Percentiles rank a stretch among this genome's conserved stretches.
Conservation (phyloP, 305 asterid genomes). For the Fraxinus dipetala region DNA sequence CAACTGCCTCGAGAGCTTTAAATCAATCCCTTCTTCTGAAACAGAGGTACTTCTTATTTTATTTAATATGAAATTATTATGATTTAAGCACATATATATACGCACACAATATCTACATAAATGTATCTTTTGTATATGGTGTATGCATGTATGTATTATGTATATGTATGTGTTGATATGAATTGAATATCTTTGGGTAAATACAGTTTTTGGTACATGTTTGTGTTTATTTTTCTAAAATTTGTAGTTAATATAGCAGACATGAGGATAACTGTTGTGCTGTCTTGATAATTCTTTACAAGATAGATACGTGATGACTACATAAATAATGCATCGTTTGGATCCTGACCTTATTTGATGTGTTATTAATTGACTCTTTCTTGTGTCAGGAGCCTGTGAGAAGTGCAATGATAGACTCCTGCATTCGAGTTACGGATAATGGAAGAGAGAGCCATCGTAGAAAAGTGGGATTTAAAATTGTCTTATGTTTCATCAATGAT, state of each 20-base stretch:
- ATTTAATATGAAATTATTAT: not conserved
- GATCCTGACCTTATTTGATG: not conserved
- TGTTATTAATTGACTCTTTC: conserved; percentile 18
- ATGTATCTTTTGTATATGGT: not conserved
- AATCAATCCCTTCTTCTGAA: conserved; percentile 55
- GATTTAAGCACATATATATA: not conserved
- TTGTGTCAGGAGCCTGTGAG: conserved; percentile 68
- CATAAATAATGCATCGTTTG: not conserved
- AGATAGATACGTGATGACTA: not conserved
- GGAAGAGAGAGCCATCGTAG: conserved; percentile 75
- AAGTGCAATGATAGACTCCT: conserved; percentile 80
- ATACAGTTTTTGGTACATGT: not conserved
- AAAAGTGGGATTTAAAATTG: conserved; percentile 40
- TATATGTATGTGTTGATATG: not conserved
- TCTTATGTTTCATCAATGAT: not conserved
- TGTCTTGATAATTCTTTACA: not conserved
- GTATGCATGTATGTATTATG: not conserved
- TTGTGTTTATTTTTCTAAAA: not conserved
- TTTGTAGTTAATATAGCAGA: not conserved
- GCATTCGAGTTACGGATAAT: conserved; percentile 75
- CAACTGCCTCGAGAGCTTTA: conserved; percentile 74
- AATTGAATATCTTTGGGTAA: not conserved
- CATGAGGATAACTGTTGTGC: not conserved
- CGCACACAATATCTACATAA: not conserved
- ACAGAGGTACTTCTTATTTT: conserved; percentile 40